Conservation (phyloP, 208 protist genomes). For the Crithidia brevicula region DNA sequence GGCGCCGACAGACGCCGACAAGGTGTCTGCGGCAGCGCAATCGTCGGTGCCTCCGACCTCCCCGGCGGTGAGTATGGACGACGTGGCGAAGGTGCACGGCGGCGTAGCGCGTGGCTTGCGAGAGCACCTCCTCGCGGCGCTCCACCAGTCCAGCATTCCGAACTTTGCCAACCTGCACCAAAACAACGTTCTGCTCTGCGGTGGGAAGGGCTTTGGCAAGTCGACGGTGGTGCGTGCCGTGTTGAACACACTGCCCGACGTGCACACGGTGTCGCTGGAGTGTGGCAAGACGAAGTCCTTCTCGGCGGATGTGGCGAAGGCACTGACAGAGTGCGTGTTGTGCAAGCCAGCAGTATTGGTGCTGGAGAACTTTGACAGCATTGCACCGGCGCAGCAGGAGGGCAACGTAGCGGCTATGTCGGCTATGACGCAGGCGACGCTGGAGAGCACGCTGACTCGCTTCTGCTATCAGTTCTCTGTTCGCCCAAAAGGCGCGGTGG, state of each 20-base stretch:
- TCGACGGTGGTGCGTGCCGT: constrained; percentile 63
- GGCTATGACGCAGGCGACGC: constrained; percentile 53
- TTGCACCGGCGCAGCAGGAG: constrained; percentile 80
- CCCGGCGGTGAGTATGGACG: constrained; percentile 21
- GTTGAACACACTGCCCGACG: constrained; percentile 37
- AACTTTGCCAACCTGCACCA: constrained; percentile 28
- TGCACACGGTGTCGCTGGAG: constrained; percentile 68
- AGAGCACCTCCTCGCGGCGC: constrained; percentile 41
- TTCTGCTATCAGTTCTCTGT: constrained; percentile 47
- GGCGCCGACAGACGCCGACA: background rate
- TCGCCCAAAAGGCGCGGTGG: constrained; percentile 36
- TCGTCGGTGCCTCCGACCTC: constrained; percentile 1
- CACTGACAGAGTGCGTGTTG: constrained; percentile 71
- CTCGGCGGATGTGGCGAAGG: constrained; percentile 40
- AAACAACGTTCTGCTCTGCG: constrained; percentile 81
- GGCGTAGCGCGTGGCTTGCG: constrained; percentile 49
- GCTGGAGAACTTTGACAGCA: constrained; percentile 85
- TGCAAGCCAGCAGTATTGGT: constrained; percentile 84
- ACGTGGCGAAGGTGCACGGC: constrained; percentile 63
- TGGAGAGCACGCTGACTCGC: constrained; percentile 59
- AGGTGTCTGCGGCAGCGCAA: background rate
- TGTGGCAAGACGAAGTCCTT: constrained; percentile 61
- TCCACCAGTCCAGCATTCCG: constrained; percentile 30
- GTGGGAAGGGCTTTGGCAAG: constrained; percentile 87
- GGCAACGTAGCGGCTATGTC: constrained; percentile 66